Conservation (phyloP, 768 basidiomycete species). For the Tremella fuciformis region DNA sequence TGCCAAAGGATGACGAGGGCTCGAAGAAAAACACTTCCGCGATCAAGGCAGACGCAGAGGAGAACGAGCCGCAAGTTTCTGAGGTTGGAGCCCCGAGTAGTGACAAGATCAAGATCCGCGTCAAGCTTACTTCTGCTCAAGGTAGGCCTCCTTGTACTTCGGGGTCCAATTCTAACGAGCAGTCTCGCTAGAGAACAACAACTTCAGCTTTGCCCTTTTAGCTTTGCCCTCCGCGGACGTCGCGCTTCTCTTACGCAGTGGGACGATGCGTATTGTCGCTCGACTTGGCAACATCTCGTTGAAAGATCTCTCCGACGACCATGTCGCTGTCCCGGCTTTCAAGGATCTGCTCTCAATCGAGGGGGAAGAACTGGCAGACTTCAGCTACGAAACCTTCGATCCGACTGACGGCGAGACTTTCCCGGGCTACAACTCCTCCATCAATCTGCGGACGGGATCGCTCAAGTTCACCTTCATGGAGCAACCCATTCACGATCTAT, state of each 20-base stretch:
- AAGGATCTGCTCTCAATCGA: slow-evolving; percentile 87
- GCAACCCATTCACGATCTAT: slow-evolving; percentile 82
- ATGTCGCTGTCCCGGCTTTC: slow-evolving; percentile 64
- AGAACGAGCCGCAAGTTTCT: background rate
- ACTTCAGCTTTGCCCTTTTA: slow-evolving; percentile 72
- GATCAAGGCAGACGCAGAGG: slow-evolving; percentile 8
- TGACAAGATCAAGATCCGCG: slow-evolving; percentile 72
- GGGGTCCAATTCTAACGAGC: slow-evolving; percentile 4
- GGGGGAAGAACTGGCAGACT: slow-evolving; percentile 88
- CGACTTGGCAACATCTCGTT: slow-evolving; percentile 79
- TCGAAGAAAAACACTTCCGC: slow-evolving; percentile 12
- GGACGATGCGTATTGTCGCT: slow-evolving; percentile 73
- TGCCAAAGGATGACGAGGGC: slow-evolving; percentile 54
- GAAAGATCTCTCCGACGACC: slow-evolving; percentile 58
- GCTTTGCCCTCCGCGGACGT: slow-evolving; percentile 88
- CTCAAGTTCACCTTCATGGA: slow-evolving; percentile 85
- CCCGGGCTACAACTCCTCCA: slow-evolving; percentile 75
- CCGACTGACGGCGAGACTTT: slow-evolving; percentile 63
- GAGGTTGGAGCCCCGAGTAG: slow-evolving; percentile 5
- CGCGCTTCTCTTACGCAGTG: slow-evolving; percentile 66
- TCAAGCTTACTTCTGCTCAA: slow-evolving; percentile 81
- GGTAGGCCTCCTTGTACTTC: slow-evolving; percentile 54
- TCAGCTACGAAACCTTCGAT: slow-evolving; percentile 88
- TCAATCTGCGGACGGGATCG: slow-evolving; percentile 81
- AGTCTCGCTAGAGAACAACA: slow-evolving; percentile 77